These are phyloP conservation scores for Plasmodiophora brassicae DNA, from an alignment of 208 protist species.

Conservation along the genomic window DNA sequence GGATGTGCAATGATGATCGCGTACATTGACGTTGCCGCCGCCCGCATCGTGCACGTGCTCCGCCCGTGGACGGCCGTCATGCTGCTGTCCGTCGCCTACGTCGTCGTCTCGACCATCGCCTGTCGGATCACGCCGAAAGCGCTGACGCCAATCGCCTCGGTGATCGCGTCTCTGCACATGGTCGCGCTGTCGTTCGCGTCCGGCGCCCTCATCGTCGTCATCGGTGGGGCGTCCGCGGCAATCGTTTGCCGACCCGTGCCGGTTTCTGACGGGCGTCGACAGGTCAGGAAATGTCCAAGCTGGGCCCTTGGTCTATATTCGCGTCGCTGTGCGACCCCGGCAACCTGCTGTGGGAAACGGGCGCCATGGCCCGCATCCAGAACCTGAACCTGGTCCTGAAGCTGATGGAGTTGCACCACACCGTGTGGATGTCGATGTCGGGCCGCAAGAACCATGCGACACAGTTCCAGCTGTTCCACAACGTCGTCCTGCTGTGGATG, in stretches of 20 bases:
- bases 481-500: constrained; percentile 12
- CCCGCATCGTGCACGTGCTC: too few species aligned
- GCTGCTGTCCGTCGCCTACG: not conserved
- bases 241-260: not conserved
- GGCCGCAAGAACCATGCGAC: not conserved
- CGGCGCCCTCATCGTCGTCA: not conserved
- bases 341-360: not conserved
- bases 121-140: not conserved
- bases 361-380: not conserved
- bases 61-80: not conserved
- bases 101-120: not conserved
- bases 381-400: constrained; percentile 16
- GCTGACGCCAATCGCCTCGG: not conserved
- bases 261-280: not conserved
- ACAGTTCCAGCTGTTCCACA: not conserved
- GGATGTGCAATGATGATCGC: too few species aligned
- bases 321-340: not conserved
- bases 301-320: not conserved
- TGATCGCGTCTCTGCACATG: not conserved
- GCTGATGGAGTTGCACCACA: not conserved
- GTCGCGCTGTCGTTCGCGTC: not conserved
- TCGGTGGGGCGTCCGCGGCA: not conserved
- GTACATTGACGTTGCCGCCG: too few species aligned
- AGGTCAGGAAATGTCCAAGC: not conserved
- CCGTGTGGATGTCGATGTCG: not conserved